A percentile compares a stretch with the other conserved stretches of the same genome.
Evolutionary conservation across 2,329 filamentous ascomycete species (phyloP).

Genomic region (Fusarium mexicanum): DNA sequence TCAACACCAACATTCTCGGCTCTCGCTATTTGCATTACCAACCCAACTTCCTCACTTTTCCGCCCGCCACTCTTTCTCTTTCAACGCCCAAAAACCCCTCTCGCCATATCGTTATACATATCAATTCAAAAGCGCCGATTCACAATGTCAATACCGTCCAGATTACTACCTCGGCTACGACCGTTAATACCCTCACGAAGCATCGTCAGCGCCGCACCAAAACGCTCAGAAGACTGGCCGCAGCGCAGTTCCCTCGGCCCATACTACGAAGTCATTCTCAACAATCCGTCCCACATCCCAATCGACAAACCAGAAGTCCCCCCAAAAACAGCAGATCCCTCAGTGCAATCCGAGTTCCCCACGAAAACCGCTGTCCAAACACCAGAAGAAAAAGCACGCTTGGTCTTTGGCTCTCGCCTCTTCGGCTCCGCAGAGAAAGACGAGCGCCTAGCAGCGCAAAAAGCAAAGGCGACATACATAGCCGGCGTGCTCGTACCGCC

Average conservation of each 20-base stretch:
- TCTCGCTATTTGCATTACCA: slow-evolving; percentile 18
- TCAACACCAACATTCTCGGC: slow-evolving; percentile 38
- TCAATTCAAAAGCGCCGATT: background rate
- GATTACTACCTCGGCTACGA: slow-evolving; percentile 46
- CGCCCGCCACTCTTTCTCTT: background rate
- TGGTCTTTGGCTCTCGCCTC: slow-evolving; percentile 85
- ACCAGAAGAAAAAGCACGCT: slow-evolving; percentile 65
- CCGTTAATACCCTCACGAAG: slow-evolving; percentile 43
- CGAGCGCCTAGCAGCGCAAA: slow-evolving; percentile 66
- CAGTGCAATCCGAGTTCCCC: slow-evolving; percentile 25
- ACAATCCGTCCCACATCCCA: slow-evolving; percentile 54
- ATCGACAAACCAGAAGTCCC: slow-evolving; percentile 56
- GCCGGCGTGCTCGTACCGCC: slow-evolving; percentile 87
- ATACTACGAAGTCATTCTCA: slow-evolving; percentile 69
- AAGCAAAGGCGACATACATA: slow-evolving; percentile 69
- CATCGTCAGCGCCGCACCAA: slow-evolving; percentile 43
- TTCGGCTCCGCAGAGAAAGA: slow-evolving; percentile 77
- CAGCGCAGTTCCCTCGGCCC: slow-evolving; percentile 60
- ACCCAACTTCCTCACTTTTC: slow-evolving; percentile 18
- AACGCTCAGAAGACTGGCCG: slow-evolving; percentile 45
- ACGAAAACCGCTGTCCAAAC: slow-evolving; percentile 47
- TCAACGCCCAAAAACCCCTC: background rate
- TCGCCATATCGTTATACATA: background rate
- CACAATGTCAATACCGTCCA: slow-evolving; percentile 46
- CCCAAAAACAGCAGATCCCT: slow-evolving; percentile 51